Base-by-base conservation (phyloP, 192 early-diverging fungal species). In the Thamnidium elegans region DNA sequence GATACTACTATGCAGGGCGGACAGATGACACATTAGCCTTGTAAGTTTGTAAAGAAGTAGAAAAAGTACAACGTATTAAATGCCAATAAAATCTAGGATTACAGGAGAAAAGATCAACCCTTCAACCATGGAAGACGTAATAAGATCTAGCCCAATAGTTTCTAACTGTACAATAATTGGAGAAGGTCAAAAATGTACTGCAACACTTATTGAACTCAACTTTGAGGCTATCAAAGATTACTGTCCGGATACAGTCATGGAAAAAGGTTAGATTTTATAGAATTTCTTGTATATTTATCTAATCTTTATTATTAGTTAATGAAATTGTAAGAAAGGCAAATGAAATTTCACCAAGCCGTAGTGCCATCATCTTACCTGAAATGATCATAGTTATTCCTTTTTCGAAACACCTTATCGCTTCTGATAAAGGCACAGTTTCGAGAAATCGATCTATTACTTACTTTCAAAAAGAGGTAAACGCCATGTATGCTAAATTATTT, bases 41-140 rank as follows among this genome's bases (percentile, higher is more conserved):
- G 70, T 31, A 34, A 72, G 9, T 4, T 36, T 36, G 3, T 36
- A 4, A 4, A 36, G 7, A 36, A 36, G n/a, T n/a, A n/a, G n/a
- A 36, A 36, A 36, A 36, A 36, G 7, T 36, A 36, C 34, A 36
- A 36, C 34, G n/a, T n/a, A n/a, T n/a, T 26, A 26, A 26, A 26
- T 26, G 26, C 4, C 7, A 39, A 10, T 9, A 39, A 39, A 39
- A 39, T 9, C 1, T 10, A 39, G 36, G 36, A 39, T 6, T 4
- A 75, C 70, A n/a, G 73, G 73, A 31, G 73, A 75, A 46, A 75
- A 75, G 21, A 70, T 68, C 1, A 66, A 65, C 10, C 73, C 73
- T 4, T 10, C 66, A 20, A 48, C 67, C 11, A 65, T 75, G 43
- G 71, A 72, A 43, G 45, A 0, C 0, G 30, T 34, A 5, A 63